Conservation (phyloP, 2,329 filamentous ascomycete species). For the Botryotinia narcissicola region DNA sequence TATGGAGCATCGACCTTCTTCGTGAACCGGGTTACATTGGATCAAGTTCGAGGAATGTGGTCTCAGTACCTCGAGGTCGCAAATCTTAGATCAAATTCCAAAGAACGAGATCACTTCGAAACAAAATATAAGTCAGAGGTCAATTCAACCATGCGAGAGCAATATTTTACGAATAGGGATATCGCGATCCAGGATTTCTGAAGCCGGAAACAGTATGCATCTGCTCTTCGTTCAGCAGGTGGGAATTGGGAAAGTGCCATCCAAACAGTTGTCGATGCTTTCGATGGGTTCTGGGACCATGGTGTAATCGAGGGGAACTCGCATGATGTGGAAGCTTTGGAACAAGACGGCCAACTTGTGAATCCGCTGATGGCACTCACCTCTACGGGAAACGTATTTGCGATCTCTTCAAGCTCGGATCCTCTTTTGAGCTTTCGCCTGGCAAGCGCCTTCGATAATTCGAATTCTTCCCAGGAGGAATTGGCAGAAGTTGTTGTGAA, state of each 20-base stretch:
- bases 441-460: constrained; percentile 19
- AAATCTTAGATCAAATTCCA: neutral
- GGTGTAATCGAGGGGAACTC: constrained; percentile 12
- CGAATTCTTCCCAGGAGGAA: neutral
- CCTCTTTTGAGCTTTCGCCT: constrained; percentile 24
- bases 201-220: neutral
- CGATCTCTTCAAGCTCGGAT: constrained; percentile 21
- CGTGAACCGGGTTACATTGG: constrained; percentile 12
- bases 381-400: neutral
- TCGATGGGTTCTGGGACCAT: neutral
- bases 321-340: neutral
- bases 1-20: constrained; percentile 17
- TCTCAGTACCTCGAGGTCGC: neutral
- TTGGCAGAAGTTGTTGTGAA: neutral
- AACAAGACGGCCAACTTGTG: neutral
- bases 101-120: neutral
- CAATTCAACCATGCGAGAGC: neutral
- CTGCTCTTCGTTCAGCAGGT: constrained; percentile 9
- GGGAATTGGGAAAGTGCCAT: neutral
- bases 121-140: neutral
- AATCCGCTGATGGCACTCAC: constrained; percentile 24
- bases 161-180: too few species aligned
- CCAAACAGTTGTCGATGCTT: neutral
- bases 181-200: neutral
- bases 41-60: constrained; percentile 17